Base-by-base conservation (phyloP, 495 filamentous ascomycete species). In the Mytilinidion resinicola region DNA sequence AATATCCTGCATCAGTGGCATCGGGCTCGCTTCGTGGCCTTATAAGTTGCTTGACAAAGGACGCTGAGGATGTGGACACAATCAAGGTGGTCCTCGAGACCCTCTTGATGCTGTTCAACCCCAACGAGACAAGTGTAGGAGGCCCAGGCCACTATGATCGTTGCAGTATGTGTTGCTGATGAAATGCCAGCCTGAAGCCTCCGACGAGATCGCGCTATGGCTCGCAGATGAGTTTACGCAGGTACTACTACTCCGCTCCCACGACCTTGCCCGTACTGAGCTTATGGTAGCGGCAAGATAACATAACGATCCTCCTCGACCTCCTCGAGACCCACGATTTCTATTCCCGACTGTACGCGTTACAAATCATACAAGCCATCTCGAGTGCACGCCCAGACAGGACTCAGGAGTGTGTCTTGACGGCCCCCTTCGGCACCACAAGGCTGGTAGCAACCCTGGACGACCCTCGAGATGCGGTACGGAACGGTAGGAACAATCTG, bases 151-250 rank as follows among this genome's bases (percentile, higher is more conserved):
- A 4, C 53, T 9, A 1, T 25, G 8, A 21, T 9, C 9, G 19
- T 20, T 38, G 35, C 47, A 14, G 25, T 2, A 30, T 30, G 25
- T 30, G 2, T 2, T 19, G 61, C 73, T 78, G 61, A 78, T 57
- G 48, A 20, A 30, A 55, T 51, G 57, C 49, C 69, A 87, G 85
- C 90, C 91, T 51, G 93, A 98, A 79, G 91, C 93, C 42, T 95
- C 91, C 12, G 95, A 96, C 57, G 93, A 98, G 70, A 95, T 98
- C 67, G 88, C 89, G 30, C 81, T 96, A 6, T 97, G 92, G 91
- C 80, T 98, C 54, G 92, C 93, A 48, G 93, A 98, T 74, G 91
- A 96, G 70, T 98, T 98, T 66, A 97, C 95, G 34, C 90, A 96
- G 80, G 88, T 89, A 74, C 55, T 77, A 60, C 42, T 21, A 21